These are phyloP conservation scores for Fusarium equiseti DNA, from an alignment of 2,329 filamentous ascomycete genomes.

Conservation along the genomic window DNA sequence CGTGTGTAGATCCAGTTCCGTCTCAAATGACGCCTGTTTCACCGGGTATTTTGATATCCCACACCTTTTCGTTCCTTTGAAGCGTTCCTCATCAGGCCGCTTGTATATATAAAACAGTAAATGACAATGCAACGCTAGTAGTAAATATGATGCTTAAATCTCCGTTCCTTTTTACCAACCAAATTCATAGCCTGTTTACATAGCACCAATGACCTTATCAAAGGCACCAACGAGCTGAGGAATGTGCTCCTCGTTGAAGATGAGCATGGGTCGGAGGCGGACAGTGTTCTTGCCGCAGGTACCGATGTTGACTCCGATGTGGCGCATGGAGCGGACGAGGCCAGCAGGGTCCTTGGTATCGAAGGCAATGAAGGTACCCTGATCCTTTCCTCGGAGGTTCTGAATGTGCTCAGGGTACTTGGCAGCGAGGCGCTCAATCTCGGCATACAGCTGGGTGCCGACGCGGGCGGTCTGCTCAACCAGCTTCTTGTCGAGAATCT, in stretches of 20 bases:
- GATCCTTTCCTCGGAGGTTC: constrained; percentile 81
- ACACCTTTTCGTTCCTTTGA: constrained; percentile 18
- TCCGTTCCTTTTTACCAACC: constrained; percentile 15
- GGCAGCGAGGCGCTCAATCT: constrained; percentile 71
- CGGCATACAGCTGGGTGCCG: constrained; percentile 75
- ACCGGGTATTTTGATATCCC: constrained; percentile 30
- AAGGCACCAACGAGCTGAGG: constrained; percentile 47
- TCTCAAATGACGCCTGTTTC: constrained; percentile 40
- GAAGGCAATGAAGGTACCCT: constrained; percentile 84
- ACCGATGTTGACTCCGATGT: constrained; percentile 80
- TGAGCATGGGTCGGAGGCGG: constrained; percentile 81
- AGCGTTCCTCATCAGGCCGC: constrained; percentile 21
- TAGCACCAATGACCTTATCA: constrained; percentile 48
- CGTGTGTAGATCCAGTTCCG: constrained; percentile 39
- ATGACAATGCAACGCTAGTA: constrained; percentile 46
- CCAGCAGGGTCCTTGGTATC: constrained; percentile 77
- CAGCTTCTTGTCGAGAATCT: constrained; percentile 76
- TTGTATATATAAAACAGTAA: constrained; percentile 12
- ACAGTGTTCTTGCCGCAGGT: constrained; percentile 79
- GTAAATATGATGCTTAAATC: constrained; percentile 43
- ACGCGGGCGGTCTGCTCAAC: constrained; percentile 74
- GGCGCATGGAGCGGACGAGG: constrained; percentile 78
- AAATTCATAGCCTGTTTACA: constrained; percentile 39
- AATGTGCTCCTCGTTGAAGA: constrained; percentile 79
- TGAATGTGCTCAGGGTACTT: constrained; percentile 76